phyloP scores from a whole-genome alignment of 768 basidiomycete species.

The Suillus spraguei region DNA sequence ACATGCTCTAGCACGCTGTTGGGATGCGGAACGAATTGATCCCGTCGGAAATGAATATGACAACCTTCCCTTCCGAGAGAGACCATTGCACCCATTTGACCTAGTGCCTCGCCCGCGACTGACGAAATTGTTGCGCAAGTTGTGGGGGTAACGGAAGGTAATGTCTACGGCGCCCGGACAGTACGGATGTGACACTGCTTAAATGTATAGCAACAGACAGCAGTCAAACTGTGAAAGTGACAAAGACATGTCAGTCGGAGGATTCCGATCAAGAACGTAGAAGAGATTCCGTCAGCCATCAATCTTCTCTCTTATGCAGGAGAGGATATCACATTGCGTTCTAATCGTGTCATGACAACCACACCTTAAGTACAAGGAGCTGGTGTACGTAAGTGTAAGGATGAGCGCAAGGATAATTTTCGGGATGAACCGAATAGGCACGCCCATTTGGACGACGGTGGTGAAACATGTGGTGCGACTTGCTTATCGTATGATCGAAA shows the following conservation, averaged over 20 bases:
- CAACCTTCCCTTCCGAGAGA: neutral
- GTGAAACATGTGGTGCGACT: no score
- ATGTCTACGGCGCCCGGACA: no score
- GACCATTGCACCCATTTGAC: slow-evolving; percentile 6
- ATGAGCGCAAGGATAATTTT: neutral
- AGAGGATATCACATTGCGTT: neutral
- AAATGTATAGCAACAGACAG: neutral
- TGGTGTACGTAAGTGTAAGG: neutral
- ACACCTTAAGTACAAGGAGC: neutral
- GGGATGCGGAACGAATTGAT: neutral
- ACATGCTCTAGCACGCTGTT: neutral
- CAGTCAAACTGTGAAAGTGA: neutral
- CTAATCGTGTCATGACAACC: neutral
- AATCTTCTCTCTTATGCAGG: neutral
- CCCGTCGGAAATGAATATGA: neutral
- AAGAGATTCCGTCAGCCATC: neutral
- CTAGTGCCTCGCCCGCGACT: neutral
- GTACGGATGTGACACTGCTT: neutral
- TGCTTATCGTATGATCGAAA: no score
- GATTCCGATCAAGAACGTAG: neutral
- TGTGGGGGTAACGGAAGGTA: neutral
- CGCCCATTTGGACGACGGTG: no score
- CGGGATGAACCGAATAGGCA: no score
- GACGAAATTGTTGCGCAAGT: no score
- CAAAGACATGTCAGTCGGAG: neutral